Percentiles rank a stretch among this genome's conserved stretches.
These are phyloP conservation scores for Neobulgaria alba DNA, from an alignment of 2,329 filamentous ascomycete genomes.

Conservation along the genomic window DNA sequence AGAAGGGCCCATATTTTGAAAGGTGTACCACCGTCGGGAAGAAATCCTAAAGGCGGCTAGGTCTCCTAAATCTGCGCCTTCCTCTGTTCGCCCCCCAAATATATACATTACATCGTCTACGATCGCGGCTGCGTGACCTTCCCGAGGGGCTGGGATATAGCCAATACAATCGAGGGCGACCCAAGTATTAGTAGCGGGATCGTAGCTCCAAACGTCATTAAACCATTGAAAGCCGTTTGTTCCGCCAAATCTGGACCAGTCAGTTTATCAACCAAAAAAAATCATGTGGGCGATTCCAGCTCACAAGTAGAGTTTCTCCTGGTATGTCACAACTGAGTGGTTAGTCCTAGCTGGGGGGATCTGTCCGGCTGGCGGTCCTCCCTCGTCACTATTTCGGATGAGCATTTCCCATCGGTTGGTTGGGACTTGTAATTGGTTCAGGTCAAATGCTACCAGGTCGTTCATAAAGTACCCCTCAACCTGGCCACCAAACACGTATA, in stretches of 20 bases:
- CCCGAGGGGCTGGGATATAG: conserved; percentile 87
- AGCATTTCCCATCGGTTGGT: conserved; percentile 92
- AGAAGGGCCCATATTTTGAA: conserved; percentile 98
- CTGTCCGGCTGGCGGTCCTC: conserved; percentile 49
- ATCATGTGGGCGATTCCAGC: conserved; percentile 28
- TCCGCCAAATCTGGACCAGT: conserved; percentile 69
- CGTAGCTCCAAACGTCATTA: conserved; percentile 97
- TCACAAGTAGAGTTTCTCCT: conserved; percentile 89
- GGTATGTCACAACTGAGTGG: conserved; percentile 83
- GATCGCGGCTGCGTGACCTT: conserved; percentile 87
- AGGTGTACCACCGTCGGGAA: conserved; percentile 93
- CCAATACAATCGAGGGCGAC: conserved; percentile 89
- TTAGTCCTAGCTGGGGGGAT: conserved; percentile 88
- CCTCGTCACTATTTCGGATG: conserved; percentile 63
- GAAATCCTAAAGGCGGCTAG: conserved; percentile 77
- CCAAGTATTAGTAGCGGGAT: conserved; percentile 77
- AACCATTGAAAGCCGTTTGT: conserved; percentile 97
- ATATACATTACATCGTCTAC: conserved; percentile 99
- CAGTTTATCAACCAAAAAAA: conserved; percentile 8
- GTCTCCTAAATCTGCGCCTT: conserved; percentile 86
- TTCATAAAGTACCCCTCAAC: conserved; percentile 99
- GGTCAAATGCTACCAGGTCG: conserved; percentile 86
- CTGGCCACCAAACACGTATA: conserved; percentile 95
- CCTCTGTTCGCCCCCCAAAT: conserved; percentile 91
- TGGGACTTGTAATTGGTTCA: conserved; percentile 87